Percentiles rank a stretch among this genome's conserved stretches.
phyloP scores from a whole-genome alignment of 148 eudicot genomes.

The Vaccinium myrtillus region DNA sequence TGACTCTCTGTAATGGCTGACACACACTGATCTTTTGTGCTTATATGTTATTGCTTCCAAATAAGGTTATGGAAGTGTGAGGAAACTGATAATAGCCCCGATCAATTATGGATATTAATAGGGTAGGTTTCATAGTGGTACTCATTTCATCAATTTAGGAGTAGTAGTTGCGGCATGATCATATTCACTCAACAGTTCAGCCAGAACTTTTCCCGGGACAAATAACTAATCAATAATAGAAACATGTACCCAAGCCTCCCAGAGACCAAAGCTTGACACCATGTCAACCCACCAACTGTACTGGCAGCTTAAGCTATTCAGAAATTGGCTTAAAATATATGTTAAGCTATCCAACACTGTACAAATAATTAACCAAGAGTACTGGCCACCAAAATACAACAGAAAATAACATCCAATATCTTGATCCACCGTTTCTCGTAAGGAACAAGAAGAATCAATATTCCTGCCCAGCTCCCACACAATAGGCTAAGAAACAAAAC shows the following conservation, averaged over 20 bases:
- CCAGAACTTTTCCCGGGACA: neutral
- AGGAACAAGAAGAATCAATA: neutral
- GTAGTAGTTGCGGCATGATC: neutral
- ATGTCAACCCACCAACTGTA: neutral
- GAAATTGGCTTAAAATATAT: neutral
- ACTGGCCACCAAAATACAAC: neutral
- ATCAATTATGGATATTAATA: neutral
- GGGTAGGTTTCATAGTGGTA: neutral
- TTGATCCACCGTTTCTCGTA: neutral
- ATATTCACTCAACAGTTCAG: neutral
- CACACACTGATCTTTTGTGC: neutral
- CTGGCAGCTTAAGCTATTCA: neutral
- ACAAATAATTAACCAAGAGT: neutral
- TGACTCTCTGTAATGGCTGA: neutral
- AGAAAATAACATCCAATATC: neutral
- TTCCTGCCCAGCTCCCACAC: neutral
- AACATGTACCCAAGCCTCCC: constrained; percentile 1
- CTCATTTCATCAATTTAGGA: neutral
- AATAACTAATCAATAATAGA: neutral
- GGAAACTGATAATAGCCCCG: neutral
- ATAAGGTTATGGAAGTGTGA: neutral
- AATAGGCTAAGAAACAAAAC: neutral
- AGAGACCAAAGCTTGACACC: neutral
- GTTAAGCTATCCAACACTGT: neutral
- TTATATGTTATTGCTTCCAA: neutral